phyloP scores from a whole-genome alignment of 1,284 basidiomycete species.

The Cryptococcus deneoformans region DNA sequence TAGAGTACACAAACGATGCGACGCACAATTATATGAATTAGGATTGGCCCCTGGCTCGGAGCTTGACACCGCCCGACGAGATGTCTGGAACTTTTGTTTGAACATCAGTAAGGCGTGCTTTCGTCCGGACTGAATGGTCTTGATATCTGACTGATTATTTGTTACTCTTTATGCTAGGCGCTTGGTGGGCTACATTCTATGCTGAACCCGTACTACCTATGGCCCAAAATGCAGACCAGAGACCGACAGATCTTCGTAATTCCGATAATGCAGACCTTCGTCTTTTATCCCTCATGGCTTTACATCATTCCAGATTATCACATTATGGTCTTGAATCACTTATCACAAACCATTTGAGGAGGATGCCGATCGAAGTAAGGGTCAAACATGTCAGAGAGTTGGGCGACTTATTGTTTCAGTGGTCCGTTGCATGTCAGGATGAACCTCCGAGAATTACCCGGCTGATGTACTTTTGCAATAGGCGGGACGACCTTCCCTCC shows the following conservation, averaged over 20 bases:
- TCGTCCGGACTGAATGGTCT: too few species aligned
- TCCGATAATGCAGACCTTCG: conserved; percentile 7
- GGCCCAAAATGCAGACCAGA: conserved; percentile 12
- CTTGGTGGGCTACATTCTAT: conserved; percentile 20
- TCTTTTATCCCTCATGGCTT: conserved; percentile 5
- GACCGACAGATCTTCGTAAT: conserved; percentile 13
- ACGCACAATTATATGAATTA: conserved; percentile 16
- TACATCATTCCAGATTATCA: conserved; percentile 15
- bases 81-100: conserved; percentile 14
- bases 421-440: conserved; percentile 5
- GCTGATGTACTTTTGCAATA: not conserved
- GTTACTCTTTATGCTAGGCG: conserved; percentile 8
- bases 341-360: conserved; percentile 18
- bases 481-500: conserved; percentile 14
- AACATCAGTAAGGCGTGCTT: conserved; percentile 4
- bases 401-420: conserved; percentile 2
- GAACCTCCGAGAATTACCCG: not conserved
- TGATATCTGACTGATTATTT: too few species aligned
- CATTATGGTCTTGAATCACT: conserved; percentile 16
- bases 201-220: conserved; percentile 16
- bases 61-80: conserved; percentile 21
- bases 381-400: conserved; percentile 9
- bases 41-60: conserved; percentile 12
- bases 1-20: conserved; percentile 20
- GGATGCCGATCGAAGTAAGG: conserved; percentile 12